Base-by-base conservation (phyloP, 805 yeast genomes). In the Candida boidinii region DNA sequence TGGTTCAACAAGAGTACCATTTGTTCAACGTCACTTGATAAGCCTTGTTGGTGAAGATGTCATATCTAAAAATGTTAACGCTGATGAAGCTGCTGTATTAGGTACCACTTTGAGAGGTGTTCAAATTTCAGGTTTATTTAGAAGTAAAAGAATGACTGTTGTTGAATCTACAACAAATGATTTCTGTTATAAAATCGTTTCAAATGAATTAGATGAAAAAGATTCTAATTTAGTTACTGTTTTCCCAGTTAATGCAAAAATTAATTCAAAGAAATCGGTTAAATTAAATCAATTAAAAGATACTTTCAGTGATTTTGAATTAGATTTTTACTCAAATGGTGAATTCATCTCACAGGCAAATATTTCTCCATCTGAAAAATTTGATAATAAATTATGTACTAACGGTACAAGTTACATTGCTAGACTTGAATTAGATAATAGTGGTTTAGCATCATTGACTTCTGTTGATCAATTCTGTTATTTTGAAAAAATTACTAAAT, bases 71-170 rank as follows among this genome's bases (percentile, higher is more conserved):
- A 84, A 79, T 32, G 94, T 92, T 28, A 92, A 92, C 56, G 92
- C 98, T 0, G 98, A 92, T 57, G 98, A 92, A 61, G 78, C 96
- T 28, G 85, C 85, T 33, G 95, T 85, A 11, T 67, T 84, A 46
- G 98, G 98, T 31, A 75, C 94, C 2, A 76, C 95, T n/a, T 62
- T 82, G 24, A 71, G 87, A 42, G 97, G 92, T 15, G 80, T 86
- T 26, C 66, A 75, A 30, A 62, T 85, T 24, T 74, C 86, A n/a
- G 69, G 75, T 25, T 69, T 76, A 46, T 79, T 76, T 54, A 73
- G 77, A 43, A 67, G 82, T 6, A 73, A 73, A 44, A 75, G 73
- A 27, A 67, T 85, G 30, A 58, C 63, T 17, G 64, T 85, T 3
- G 48, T 68, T 21, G 94, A 84, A 35, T 68, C 68, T 35, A 54